Conservation (phyloP, 2,329 filamentous ascomycete genomes). For the Fusarium nelsonii region DNA sequence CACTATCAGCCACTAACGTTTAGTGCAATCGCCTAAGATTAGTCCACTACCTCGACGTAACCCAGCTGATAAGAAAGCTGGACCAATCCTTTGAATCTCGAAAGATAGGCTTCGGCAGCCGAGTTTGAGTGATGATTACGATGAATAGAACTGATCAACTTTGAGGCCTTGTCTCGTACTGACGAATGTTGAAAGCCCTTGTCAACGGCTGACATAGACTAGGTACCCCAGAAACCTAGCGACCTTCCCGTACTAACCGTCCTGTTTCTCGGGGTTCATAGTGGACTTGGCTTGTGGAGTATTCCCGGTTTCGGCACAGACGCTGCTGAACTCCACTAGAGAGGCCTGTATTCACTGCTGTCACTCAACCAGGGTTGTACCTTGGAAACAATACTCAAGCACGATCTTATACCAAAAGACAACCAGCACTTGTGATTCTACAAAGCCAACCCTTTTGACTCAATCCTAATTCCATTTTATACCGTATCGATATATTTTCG, state of each 20-base stretch:
- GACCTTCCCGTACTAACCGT: neutral
- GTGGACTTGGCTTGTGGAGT: neutral
- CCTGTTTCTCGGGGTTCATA: neutral
- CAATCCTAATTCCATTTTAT: too few relatives aligned
- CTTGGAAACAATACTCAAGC: too few relatives aligned
- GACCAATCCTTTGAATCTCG: neutral
- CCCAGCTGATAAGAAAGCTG: constrained; percentile 31
- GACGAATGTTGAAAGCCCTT: too few relatives aligned
- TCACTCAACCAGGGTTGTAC: neutral
- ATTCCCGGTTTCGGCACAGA: neutral
- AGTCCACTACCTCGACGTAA: constrained; percentile 5
- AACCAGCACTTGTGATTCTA: too few relatives aligned
- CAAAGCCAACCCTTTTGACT: too few relatives aligned
- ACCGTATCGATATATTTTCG: neutral
- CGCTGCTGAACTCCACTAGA: neutral
- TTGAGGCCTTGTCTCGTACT: too few relatives aligned
- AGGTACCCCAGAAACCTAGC: neutral
- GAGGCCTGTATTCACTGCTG: neutral
- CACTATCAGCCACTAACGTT: constrained; percentile 39
- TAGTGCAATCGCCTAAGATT: constrained; percentile 10
- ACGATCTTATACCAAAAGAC: too few relatives aligned
- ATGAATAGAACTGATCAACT: neutral
- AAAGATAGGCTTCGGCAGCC: constrained; percentile 23
- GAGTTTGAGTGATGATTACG: neutral
- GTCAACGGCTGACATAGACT: too few relatives aligned